Conservation (phyloP, 2,329 filamentous ascomycete genomes). For the Claviceps sp. region DNA sequence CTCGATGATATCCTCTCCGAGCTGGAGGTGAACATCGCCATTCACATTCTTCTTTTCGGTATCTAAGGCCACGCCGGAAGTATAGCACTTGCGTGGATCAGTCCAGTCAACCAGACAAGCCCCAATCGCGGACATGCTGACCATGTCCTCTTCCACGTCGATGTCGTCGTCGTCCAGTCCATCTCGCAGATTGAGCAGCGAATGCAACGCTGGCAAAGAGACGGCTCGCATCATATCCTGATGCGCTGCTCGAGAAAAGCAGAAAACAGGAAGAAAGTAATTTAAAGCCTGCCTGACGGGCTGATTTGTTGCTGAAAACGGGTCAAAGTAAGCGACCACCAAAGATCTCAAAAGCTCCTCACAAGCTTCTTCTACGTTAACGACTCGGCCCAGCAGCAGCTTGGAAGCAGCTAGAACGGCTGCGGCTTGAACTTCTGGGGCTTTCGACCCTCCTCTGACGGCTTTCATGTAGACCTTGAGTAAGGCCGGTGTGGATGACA, state of each 20-base stretch:
- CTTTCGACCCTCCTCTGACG: conserved; percentile 56
- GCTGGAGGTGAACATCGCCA: conserved; percentile 65
- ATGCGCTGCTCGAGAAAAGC: conserved; percentile 71
- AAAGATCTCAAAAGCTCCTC: conserved; percentile 73
- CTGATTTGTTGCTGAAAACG: conserved; percentile 66
- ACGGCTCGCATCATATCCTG: conserved; percentile 68
- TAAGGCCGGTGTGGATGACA: conserved; percentile 53
- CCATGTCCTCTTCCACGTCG: conserved; percentile 65
- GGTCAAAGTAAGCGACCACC: conserved; percentile 80
- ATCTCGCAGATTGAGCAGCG: conserved; percentile 59
- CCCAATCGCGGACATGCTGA: conserved; percentile 63
- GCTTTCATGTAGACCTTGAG: conserved; percentile 79
- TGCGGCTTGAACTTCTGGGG: conserved; percentile 63
- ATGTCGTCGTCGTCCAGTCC: conserved; percentile 62
- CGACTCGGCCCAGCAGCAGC: conserved; percentile 65
- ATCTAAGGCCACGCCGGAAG: conserved; percentile 34
- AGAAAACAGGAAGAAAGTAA: conserved; percentile 92
- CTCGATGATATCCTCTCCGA: conserved; percentile 67
- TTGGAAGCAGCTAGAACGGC: conserved; percentile 76
- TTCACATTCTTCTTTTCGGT: conserved; percentile 51
- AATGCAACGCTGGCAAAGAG: conserved; percentile 59
- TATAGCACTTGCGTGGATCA: conserved; percentile 69
- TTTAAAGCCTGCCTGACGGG: conserved; percentile 74
- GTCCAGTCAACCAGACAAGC: conserved; percentile 89
- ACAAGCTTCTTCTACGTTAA: conserved; percentile 54